A percentile compares a stretch with the other conserved stretches of the same genome.
Conservation (phyloP, 441 rosid genomes). For the Arabidopsis hybrid region DNA sequence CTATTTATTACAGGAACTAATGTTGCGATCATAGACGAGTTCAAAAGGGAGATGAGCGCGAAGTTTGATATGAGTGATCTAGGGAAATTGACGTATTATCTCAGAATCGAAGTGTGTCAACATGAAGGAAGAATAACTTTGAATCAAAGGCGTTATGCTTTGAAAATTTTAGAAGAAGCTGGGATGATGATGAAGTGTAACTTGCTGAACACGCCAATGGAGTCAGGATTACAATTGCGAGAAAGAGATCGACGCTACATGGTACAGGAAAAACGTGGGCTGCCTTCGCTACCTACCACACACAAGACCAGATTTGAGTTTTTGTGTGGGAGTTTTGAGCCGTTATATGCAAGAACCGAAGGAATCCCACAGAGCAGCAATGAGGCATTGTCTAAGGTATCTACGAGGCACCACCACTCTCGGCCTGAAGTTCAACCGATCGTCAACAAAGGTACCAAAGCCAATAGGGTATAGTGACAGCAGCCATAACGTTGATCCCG, state of each 20-base stretch:
- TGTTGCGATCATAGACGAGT: no score
- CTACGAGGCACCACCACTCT: no score
- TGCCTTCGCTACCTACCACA: background rate
- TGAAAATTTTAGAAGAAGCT: background rate
- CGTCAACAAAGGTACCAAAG: no score
- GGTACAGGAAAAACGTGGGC: background rate
- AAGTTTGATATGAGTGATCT: background rate
- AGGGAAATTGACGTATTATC: background rate
- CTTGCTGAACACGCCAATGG: background rate
- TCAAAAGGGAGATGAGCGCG: background rate
- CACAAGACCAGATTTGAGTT: background rate
- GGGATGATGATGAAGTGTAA: background rate
- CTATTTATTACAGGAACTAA: background rate
- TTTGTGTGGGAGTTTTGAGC: background rate
- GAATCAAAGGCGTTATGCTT: background rate
- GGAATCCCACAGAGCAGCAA: background rate
- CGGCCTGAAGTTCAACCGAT: no score
- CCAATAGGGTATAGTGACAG: no score
- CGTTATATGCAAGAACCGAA: background rate
- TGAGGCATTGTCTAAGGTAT: no score
- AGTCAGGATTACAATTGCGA: background rate
- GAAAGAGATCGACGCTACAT: background rate
- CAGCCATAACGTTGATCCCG: no score
- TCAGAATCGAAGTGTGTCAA: background rate
- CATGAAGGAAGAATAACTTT: background rate